Base-by-base conservation (phyloP, 768 basidiomycete genomes). In the Lentinula aciculospora region DNA sequence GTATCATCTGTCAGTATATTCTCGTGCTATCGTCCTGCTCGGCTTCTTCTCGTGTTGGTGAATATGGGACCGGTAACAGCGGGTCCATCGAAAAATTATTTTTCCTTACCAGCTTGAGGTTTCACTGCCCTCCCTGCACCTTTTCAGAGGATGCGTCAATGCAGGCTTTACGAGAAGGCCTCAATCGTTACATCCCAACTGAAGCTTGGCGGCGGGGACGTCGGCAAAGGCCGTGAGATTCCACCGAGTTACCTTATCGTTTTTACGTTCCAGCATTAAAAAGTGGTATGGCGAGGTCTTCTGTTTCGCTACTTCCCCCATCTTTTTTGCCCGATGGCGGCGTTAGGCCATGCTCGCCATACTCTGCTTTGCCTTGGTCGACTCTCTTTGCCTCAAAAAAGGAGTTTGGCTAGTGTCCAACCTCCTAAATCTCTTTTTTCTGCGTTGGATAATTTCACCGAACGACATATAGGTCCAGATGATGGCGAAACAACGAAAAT, bases 401-500 rank as follows among this genome's bases (percentile, higher is more conserved):
- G 78, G 27, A 74, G 75, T 51, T 75, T 89, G 58, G 86, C 87
- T 27, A 86, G 85, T 12, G 76, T 83, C 56, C 84, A 81, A 67
- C 71, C 79, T 23, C 80, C 83, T 10, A 62, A 76, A 0, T 82
- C 85, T 29, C 77, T 95, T 62, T 93, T 96, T 69, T 80, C 86
- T 12, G 84, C 94, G 2, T 78, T 97, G 62, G 96, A 99, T 74
- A 89, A 86, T 32, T 98, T 98, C 74, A 70, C 85, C 45, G 85
- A 91, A 64, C 85, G 96, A 31, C 96, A 99, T 71, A 85, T 98
- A 64, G 97, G 96, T 13, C 96, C 96, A 13, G 88, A 94, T 67
- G 83, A 84, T 58, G 71, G 74, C n/a, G 94, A 96, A 72, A 82
- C 87, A 25, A 73, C 80, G 2, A 76, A 77, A 45, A 98, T 98